These are phyloP conservation scores for Limonomyces culmigenus DNA, from an alignment of 1,284 basidiomycete species.

Conservation along the genomic window DNA sequence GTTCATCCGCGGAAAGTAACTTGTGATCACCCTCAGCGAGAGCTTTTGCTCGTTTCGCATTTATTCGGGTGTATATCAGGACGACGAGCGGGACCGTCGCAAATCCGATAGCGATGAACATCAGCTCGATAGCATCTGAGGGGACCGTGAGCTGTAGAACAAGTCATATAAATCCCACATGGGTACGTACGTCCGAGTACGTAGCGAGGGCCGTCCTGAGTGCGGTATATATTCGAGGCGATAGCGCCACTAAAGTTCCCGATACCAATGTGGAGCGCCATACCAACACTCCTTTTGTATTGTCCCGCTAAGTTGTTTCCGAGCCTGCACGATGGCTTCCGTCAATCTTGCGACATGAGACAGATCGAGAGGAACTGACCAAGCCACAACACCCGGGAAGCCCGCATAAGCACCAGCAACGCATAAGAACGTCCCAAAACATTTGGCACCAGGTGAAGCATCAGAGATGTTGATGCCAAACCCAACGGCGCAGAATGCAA, in stretches of 20 bases:
- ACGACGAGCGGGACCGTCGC: slow-evolving; percentile 31
- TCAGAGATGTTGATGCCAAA: slow-evolving; percentile 48
- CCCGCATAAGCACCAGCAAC: slow-evolving; percentile 43
- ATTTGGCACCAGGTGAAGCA: slow-evolving; percentile 33
- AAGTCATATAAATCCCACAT: neutral
- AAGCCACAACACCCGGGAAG: slow-evolving; percentile 47
- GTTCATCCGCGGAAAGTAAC: slow-evolving; percentile 18
- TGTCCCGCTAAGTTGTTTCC: slow-evolving; percentile 46
- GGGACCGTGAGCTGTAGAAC: slow-evolving; percentile 1
- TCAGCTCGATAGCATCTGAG: slow-evolving; percentile 45
- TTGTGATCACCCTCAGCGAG: slow-evolving; percentile 17
- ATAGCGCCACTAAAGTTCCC: slow-evolving; percentile 34
- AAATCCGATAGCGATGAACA: slow-evolving; percentile 50
- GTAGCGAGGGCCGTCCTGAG: slow-evolving; percentile 40
- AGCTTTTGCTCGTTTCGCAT: slow-evolving; percentile 23
- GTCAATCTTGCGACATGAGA: neutral
- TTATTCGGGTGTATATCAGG: slow-evolving; percentile 35
- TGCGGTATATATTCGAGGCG: slow-evolving; percentile 42
- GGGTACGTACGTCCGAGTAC: slow-evolving; percentile 32
- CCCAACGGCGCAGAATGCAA: slow-evolving; percentile 35
- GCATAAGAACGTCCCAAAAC: slow-evolving; percentile 50
- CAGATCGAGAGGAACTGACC: slow-evolving; percentile 21
- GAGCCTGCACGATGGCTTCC: slow-evolving; percentile 19
- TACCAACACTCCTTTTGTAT: slow-evolving; percentile 46
- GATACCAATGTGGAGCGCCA: slow-evolving; percentile 47